Percentiles rank a stretch among this genome's conserved stretches.
phyloP scores from a whole-genome alignment of 2,329 filamentous ascomycete genomes.

The Diaporthe ilicicola region DNA sequence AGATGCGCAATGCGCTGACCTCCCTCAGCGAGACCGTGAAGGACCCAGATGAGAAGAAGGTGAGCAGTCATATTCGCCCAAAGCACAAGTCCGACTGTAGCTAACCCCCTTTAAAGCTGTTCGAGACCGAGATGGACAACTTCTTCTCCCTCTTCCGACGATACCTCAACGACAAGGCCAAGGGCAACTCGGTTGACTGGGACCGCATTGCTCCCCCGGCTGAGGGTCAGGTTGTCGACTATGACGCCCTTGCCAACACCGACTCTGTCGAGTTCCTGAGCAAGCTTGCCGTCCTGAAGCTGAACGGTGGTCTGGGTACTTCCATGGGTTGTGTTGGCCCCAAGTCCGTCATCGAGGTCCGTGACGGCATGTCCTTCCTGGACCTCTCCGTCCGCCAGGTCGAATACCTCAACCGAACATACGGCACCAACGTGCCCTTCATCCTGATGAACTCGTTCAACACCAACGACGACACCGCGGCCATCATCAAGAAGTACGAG shows the following conservation, averaged over 20 bases:
- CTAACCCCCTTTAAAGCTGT: slow-evolving; percentile 66
- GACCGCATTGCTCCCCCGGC: slow-evolving; percentile 95
- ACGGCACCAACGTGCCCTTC: slow-evolving; percentile 96
- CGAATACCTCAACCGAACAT: slow-evolving; percentile 98
- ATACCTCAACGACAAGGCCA: slow-evolving; percentile 98
- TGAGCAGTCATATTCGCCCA: slow-evolving; percentile 49
- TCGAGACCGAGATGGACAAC: slow-evolving; percentile 99
- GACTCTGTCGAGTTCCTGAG: slow-evolving; percentile 94
- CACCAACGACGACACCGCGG: slow-evolving; percentile 96
- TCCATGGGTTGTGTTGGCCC: slow-evolving; percentile 99
- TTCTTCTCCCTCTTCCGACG: slow-evolving; percentile 99
- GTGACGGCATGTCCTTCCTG: slow-evolving; percentile 99
- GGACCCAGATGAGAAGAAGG: slow-evolving; percentile 85
- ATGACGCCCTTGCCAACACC: slow-evolving; percentile 86
- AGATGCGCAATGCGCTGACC: slow-evolving; percentile 99
- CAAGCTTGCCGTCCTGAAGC: slow-evolving; percentile 98
- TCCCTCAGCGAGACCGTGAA: slow-evolving; percentile 88
- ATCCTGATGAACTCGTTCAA: slow-evolving; percentile 99
- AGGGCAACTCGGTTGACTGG: slow-evolving; percentile 96
- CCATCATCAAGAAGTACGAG: slow-evolving; percentile 99
- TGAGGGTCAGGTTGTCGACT: slow-evolving; percentile 92
- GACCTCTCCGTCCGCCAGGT: slow-evolving; percentile 99
- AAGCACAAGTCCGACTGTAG: background rate
- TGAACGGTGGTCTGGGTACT: slow-evolving; percentile 98
- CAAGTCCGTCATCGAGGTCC: slow-evolving; percentile 99